Evolutionary conservation across 148 eudicot species (phyloP), one percentile per base, ranked within the genome.

Genomic region (Dianthus caryophyllus): DNA sequence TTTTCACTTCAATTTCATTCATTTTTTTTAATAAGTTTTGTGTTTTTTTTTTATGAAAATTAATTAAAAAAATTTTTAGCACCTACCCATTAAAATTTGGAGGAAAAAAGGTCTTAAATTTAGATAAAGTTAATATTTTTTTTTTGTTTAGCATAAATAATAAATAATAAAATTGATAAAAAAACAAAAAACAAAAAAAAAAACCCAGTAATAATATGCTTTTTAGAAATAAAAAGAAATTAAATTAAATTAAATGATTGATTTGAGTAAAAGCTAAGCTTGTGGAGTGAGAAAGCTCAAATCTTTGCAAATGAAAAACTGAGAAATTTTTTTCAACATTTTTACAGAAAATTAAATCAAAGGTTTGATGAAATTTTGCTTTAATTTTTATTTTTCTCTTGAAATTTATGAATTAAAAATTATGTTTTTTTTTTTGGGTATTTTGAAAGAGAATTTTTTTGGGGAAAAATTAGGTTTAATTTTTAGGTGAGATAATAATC

Each of bases 1-100:
- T 82, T 51, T 77, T 82, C 70, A 57, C 82, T 78, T 85, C 90
- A 85, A 87, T 87, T 67, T 75, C 75, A 61, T 65, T n/a, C 17
- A 43, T 61, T 24, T 65, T 26, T 4, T 30, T 39, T 49, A 6
- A 5, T n/a, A n/a, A n/a, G n/a, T 41, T 50, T 7, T 17, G 2
- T 50, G 21, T 50, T 47, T 50, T 33, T 57, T 20, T 5, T 0
- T 24, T 60, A 24, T 18, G 61, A 56, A 13, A 57, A 48, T 21
- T n/a, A n/a, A 1, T 43, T 21, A 16, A 57, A 29, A 30, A 57
- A 5, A 6, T 59, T 59, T 59, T 60, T 33, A 33, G n/a, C 44
- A 59, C n/a, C 25, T 20, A 60, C 64, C 64, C 64, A 33, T 60
- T 6, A 18, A 60, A 60, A 31, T 18, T 60, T 60, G 6, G 13